These are phyloP conservation scores for Gastroboletus turbinatus DNA, from an alignment of 1,284 basidiomycete species.

Conservation along the genomic window DNA sequence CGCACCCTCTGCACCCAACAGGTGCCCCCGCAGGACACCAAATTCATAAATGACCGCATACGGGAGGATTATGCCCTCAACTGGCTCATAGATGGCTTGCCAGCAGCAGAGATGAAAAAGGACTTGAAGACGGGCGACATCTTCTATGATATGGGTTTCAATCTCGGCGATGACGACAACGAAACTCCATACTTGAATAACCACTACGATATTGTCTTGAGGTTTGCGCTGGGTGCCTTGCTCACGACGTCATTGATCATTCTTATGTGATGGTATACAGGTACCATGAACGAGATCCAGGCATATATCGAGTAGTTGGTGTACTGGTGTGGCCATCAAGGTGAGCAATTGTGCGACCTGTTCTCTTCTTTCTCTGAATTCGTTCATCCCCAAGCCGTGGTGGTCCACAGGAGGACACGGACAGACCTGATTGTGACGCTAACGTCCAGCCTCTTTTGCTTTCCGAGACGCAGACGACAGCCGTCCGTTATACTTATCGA, in stretches of 20 bases:
- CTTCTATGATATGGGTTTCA: constrained; percentile 90
- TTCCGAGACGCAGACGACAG: constrained; percentile 59
- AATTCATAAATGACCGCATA: constrained; percentile 91
- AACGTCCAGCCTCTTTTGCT: constrained; percentile 53
- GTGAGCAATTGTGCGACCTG: constrained; percentile 36
- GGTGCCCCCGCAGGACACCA: constrained; percentile 72
- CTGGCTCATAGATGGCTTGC: constrained; percentile 93
- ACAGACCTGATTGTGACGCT: constrained; percentile 41
- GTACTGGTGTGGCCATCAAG: constrained; percentile 90
- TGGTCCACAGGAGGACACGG: constrained; percentile 48
- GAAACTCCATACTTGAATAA: constrained; percentile 81
- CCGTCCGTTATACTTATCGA: constrained; percentile 88
- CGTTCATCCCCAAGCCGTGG: constrained; percentile 49
- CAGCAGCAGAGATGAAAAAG: constrained; percentile 88
- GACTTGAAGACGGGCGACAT: constrained; percentile 76
- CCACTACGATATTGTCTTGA: constrained; percentile 84
- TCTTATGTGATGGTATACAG: constrained; percentile 41
- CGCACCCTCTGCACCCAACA: constrained; percentile 67
- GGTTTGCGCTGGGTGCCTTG: constrained; percentile 42
- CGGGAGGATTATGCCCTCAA: constrained; percentile 92
- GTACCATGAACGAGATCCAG: constrained; percentile 76
- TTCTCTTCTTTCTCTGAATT: constrained; percentile 3
- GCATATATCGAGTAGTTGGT: constrained; percentile 81
- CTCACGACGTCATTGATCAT: not conserved
- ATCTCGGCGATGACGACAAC: constrained; percentile 66